phyloP scores from a whole-genome alignment of 495 filamentous ascomycete genomes.

The Cryomyces minteri region DNA sequence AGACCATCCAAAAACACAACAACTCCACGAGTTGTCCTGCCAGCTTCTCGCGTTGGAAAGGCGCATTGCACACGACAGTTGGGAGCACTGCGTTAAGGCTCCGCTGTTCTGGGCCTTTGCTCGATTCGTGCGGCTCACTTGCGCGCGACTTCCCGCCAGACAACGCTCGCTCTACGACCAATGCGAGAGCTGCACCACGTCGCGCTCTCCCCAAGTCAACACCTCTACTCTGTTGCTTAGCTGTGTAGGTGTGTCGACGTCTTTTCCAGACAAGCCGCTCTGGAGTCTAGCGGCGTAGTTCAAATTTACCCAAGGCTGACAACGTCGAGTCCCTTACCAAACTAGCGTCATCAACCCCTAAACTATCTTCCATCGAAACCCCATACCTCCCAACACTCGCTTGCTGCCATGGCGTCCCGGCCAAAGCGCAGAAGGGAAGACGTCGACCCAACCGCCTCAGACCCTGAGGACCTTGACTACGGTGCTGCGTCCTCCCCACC shows the following conservation, averaged over 20 bases:
- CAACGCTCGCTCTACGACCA: no score
- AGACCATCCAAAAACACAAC: no score
- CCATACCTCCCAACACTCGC: neutral
- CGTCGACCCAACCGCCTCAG: constrained; percentile 68
- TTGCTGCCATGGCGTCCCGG: constrained; percentile 27
- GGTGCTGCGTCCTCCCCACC: constrained; percentile 20
- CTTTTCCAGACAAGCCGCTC: neutral
- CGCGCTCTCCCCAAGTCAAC: neutral
- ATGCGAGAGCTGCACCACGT: no score
- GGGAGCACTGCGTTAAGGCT: no score
- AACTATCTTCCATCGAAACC: neutral
- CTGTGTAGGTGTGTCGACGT: neutral
- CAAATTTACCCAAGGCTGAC: no score
- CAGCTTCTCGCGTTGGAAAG: no score
- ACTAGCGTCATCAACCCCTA: neutral
- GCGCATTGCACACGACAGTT: no score
- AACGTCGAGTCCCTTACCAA: neutral
- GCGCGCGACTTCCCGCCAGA: no score
- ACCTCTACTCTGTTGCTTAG: neutral
- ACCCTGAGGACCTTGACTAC: constrained; percentile 71
- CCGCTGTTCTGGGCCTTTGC: no score
- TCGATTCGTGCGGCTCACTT: no score
- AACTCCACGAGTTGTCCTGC: no score
- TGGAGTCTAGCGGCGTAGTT: neutral
- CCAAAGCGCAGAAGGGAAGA: constrained; percentile 54